Evolutionary conservation across 768 basidiomycete species (phyloP).

Genomic region (Leucosporidium creatinivorum): DNA sequence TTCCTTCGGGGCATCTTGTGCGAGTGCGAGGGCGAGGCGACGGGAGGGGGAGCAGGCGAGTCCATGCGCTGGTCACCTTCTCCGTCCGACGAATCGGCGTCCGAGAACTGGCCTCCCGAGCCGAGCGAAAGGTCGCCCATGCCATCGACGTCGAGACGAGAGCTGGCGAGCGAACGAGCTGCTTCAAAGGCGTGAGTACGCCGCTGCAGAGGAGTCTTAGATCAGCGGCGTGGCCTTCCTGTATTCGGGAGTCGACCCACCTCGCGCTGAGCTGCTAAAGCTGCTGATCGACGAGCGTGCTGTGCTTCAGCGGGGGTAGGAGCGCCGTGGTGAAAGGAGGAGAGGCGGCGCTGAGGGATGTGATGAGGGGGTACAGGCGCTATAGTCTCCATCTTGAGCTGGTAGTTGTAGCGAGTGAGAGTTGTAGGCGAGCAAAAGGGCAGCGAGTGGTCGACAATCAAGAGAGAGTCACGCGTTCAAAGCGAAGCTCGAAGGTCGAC

Average conservation of each 20-base stretch:
- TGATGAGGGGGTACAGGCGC: too few relatives aligned
- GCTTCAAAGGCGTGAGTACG: constrained; percentile 22
- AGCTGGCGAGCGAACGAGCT: constrained; percentile 7
- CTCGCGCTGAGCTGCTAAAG: constrained; percentile 20
- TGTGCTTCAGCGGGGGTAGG: constrained; percentile 1
- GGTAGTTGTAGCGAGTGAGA: not conserved
- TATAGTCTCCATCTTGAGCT: too few relatives aligned
- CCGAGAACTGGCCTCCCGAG: not conserved
- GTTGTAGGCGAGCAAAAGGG: not conserved
- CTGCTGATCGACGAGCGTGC: not conserved
- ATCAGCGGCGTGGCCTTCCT: too few relatives aligned
- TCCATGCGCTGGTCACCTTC: not conserved
- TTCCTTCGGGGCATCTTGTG: constrained; percentile 3
- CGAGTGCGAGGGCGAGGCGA: not conserved
- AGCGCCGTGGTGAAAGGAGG: too few relatives aligned
- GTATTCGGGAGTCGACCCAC: not conserved
- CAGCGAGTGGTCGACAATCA: too few relatives aligned
- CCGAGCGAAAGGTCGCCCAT: constrained; percentile 22
- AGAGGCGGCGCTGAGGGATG: too few relatives aligned
- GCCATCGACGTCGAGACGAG: constrained; percentile 9
- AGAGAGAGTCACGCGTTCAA: too few relatives aligned
- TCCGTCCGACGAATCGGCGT: not conserved
- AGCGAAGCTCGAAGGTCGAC: too few relatives aligned
- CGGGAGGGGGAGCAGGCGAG: not conserved
- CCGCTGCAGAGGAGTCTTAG: not conserved